Base-by-base conservation (phyloP, 2,329 filamentous ascomycete genomes). In the Diaporthe batatas region DNA sequence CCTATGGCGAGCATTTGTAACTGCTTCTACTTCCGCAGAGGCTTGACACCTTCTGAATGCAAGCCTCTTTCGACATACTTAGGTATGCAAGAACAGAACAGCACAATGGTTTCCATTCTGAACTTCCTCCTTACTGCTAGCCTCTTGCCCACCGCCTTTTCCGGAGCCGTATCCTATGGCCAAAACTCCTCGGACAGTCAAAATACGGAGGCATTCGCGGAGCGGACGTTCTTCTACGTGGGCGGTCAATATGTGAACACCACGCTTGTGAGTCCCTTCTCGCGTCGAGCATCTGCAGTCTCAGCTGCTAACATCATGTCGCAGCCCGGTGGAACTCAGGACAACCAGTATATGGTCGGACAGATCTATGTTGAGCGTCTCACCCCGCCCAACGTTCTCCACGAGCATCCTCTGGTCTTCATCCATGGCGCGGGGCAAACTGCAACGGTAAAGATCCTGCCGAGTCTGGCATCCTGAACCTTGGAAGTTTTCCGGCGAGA, bases 321-420 rank as follows among this genome's bases (percentile, higher is more conserved):
- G 21, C 29, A 53, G 62, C 32, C 32, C 14, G 39, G 39, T 3
- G 62, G 47, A 14, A 39, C 62, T 8, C 18, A 12, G n/a, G 47
- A 53, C 21, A 32, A 11, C 14, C 44, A 67, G 47, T 67, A 67
- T 3, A 68, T 71, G 72, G 34, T 29, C n/a, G 68, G 68, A 1
- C 72, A 73, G 68, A 73, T 73, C 54, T 73, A 73, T 21, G 72
- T 73, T 10, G 68, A 73, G n/a, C 44, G 62, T 14, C 72, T 73
- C 10, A 62, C 29, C 10, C 72, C 72, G 12, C 36, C 23, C 14
- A 29, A 23, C 1, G 6, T 65, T n/a, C 21, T 51, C 53, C 25
- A 29, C 36, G 53, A 49, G 59, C 21, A 68, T 51, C 72, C 68
- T 32, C 29, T 73, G 21, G 36, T 73, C 11, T 73, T 68, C 25